Percentiles rank a stretch among this genome's conserved stretches.
These are phyloP conservation scores for Boechera divaricarpa DNA, from an alignment of 345 rosid genomes.

Conservation along the genomic window DNA sequence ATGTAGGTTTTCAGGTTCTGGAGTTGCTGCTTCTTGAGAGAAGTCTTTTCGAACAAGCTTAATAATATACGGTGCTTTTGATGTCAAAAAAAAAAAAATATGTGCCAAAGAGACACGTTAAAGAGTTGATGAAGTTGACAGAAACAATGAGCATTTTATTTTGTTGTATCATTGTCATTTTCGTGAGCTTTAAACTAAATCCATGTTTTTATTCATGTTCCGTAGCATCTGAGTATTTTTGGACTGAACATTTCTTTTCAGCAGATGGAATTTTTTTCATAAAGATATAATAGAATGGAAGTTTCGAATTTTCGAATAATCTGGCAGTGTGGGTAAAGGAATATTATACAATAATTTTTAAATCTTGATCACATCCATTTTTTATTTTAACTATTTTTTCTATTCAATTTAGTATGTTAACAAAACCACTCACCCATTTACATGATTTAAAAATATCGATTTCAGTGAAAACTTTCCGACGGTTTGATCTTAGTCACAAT, in stretches of 20 bases:
- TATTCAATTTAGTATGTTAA: neutral
- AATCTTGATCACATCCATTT: neutral
- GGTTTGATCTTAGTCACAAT: neutral
- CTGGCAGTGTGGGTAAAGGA: neutral
- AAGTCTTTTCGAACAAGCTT: too few species aligned
- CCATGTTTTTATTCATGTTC: conserved; percentile 8
- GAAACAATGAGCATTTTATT: conserved; percentile 16
- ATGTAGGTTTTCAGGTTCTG: too few species aligned
- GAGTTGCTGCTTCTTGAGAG: too few species aligned
- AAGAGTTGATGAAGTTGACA: conserved; percentile 36
- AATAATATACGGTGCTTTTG: too few species aligned
- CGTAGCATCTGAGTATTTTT: conserved; percentile 27
- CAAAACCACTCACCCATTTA: neutral
- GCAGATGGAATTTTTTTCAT: neutral
- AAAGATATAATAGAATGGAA: conserved; percentile 8
- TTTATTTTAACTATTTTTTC: neutral
- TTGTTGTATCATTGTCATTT: conserved; percentile 29
- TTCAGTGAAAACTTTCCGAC: neutral
- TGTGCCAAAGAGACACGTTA: conserved; percentile 35
- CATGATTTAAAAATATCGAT: too few species aligned
- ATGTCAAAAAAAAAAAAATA: neutral
- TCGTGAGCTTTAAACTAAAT: conserved; percentile 25
- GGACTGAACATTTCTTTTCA: conserved; percentile 24
- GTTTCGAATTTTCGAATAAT: neutral
- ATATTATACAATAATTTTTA: neutral